Evolutionary conservation across 306 rosid genomes (phyloP).

Genomic region (Echinosophora koreensis): DNA sequence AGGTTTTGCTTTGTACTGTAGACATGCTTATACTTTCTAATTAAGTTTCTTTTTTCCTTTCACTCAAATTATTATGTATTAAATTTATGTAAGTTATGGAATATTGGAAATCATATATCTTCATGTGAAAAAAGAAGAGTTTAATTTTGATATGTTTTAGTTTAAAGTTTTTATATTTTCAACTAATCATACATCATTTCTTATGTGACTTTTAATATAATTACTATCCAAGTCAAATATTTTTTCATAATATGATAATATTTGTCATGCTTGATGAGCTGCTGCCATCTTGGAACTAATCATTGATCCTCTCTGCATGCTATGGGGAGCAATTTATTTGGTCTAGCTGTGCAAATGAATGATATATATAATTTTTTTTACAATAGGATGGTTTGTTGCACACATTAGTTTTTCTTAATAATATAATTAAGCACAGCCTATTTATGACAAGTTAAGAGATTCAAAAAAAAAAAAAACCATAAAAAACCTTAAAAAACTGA

Average conservation of each 20-base stretch:
- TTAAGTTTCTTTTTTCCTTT: too few species aligned
- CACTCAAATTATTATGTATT: too few species aligned
- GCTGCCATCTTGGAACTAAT: constrained; percentile 36
- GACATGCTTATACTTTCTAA: too few species aligned
- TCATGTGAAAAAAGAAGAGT: too few species aligned
- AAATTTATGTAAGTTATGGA: not conserved
- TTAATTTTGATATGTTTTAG: too few species aligned
- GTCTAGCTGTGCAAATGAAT: constrained; percentile 23
- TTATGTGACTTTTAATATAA: too few species aligned
- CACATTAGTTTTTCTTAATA: not conserved
- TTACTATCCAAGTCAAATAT: too few species aligned
- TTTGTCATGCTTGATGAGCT: not conserved
- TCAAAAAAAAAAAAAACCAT: not conserved
- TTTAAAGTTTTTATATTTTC: too few species aligned
- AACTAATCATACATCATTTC: too few species aligned
- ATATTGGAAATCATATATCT: too few species aligned
- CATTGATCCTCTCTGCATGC: not conserved
- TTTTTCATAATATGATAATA: too few species aligned
- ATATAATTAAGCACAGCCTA: not conserved
- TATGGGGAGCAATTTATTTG: not conserved
- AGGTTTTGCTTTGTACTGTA: not conserved
- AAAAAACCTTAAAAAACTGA: not conserved
- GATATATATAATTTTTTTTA: not conserved
- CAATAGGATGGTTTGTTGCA: not conserved
- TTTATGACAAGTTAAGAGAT: not conserved